phyloP scores from a whole-genome alignment of 495 filamentous ascomycete species.

The Lophiotrema nucula region DNA sequence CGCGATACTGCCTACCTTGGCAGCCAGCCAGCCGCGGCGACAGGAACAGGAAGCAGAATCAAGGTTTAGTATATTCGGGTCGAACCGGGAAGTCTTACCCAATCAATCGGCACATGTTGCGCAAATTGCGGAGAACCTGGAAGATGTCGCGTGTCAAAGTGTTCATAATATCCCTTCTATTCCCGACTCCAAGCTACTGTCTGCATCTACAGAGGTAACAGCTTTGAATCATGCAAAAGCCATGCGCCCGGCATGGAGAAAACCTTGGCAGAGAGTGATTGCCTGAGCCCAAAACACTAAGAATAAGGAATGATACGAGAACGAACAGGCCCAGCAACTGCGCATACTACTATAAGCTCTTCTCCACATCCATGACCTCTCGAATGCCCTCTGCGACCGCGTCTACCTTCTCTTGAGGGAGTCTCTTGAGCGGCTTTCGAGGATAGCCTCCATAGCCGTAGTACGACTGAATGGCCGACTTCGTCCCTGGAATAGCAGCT shows the following conservation, averaged over 20 bases:
- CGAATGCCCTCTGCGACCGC: slow-evolving; percentile 61
- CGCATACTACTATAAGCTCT: slow-evolving; percentile 39
- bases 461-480: slow-evolving; percentile 77
- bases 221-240: too few species aligned
- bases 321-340: too few species aligned
- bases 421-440: slow-evolving; percentile 66
- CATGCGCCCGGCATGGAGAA: too few species aligned
- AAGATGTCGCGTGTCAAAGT: background rate
- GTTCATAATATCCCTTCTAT: background rate
- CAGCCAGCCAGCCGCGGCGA: too few species aligned
- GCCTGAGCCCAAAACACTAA: too few species aligned
- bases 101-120: too few species aligned
- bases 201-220: background rate
- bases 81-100: too few species aligned
- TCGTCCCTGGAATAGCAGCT: slow-evolving; percentile 81
- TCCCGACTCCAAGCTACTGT: background rate
- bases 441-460: slow-evolving; percentile 84
- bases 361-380: slow-evolving; percentile 69
- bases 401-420: slow-evolving; percentile 56
- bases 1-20: too few species aligned
- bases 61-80: too few species aligned
- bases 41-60: too few species aligned
- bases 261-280: too few species aligned
- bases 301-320: too few species aligned
- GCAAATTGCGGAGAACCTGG: slow-evolving; percentile 6